Conservation (phyloP, 192 early-diverging fungal genomes). For the Linnemannia zychae region DNA sequence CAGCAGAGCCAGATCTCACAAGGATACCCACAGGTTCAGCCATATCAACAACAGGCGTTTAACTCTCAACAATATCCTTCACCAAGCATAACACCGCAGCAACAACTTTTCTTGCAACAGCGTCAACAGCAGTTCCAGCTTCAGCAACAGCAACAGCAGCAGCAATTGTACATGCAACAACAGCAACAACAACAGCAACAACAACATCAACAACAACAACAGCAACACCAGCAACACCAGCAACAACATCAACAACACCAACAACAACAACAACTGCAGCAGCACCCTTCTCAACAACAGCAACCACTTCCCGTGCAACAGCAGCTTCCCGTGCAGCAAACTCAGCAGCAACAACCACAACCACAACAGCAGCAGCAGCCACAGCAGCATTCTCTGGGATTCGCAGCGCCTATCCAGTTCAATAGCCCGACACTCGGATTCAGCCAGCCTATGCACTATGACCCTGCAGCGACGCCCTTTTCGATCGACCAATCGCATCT, state of each 20-base stretch:
- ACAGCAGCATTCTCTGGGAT: constrained; percentile 34
- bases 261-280: constrained; percentile 14
- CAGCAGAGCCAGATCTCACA: constrained; percentile 24
- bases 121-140: constrained; percentile 28
- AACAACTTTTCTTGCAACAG: constrained; percentile 16
- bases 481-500: constrained; percentile 37
- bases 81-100: constrained; percentile 8
- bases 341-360: constrained; percentile 14
- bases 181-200: constrained; percentile 22
- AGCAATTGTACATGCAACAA: constrained; percentile 8
- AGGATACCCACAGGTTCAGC: constrained; percentile 22
- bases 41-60: constrained; percentile 10
- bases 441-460: constrained; percentile 32
- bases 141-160: constrained; percentile 19
- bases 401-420: constrained; percentile 25
- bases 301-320: constrained; percentile 14
- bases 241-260: constrained; percentile 21
- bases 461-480: constrained; percentile 21
- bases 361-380: constrained; percentile 14
- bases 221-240: constrained; percentile 18
- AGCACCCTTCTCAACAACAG: constrained; percentile 25
- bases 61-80: constrained; percentile 25
- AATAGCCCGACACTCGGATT: constrained; percentile 31
- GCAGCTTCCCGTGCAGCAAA: constrained; percentile 6
- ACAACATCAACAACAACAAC: constrained; percentile 18